Base-by-base conservation (phyloP, 495 filamentous ascomycete species). In the Podospora didyma region DNA sequence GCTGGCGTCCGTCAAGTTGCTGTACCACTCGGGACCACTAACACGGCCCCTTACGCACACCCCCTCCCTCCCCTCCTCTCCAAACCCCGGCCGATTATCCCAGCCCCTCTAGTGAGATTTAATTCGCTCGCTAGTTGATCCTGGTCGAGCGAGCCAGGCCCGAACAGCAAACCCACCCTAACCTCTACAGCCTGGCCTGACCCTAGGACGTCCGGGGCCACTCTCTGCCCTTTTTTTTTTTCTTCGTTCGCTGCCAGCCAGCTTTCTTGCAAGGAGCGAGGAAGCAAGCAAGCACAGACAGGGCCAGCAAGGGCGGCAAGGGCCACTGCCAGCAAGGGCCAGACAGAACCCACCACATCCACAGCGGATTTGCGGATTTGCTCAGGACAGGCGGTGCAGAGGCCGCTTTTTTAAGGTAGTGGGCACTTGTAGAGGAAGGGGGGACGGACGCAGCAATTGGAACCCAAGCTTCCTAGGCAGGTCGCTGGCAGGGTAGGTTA, bases 81-180 rank as follows among this genome's bases (percentile, higher is more conserved):
- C 56, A 45, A 51, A 17, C 41, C 56, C 52, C 49, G 45, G 58
- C 26, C 54, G 51, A 47, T 44, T 53, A 51, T 58, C 66, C 66
- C 66, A 69, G 59, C 66, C 66, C 61, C 66, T 63, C 58, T 58
- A 58, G 49, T 57, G 54, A 62, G 54, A 54, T 50, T 60, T 46
- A 51, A 54, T 50, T 60, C 49, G 51, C 53, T 59, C 59, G 53
- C 53, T 37, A 51, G 58, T 56, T 37, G 56, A 66, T 62, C 56
- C 51, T 58, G 62, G 61, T 56, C 57, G 35, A 60, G 57, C 53
- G 35, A 60, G 57, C 57, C 54, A 65, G 60, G 59, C 49, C 59
- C 49, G 62, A 52, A 59, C 61, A 68, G 51, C 58, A 61, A 64
- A 62, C 58, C 61, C 54, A 59, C 41, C 58, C 61, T 63, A 63